Evolutionary conservation across 768 basidiomycete species (phyloP).

Genomic region (Serendipita indica): DNA sequence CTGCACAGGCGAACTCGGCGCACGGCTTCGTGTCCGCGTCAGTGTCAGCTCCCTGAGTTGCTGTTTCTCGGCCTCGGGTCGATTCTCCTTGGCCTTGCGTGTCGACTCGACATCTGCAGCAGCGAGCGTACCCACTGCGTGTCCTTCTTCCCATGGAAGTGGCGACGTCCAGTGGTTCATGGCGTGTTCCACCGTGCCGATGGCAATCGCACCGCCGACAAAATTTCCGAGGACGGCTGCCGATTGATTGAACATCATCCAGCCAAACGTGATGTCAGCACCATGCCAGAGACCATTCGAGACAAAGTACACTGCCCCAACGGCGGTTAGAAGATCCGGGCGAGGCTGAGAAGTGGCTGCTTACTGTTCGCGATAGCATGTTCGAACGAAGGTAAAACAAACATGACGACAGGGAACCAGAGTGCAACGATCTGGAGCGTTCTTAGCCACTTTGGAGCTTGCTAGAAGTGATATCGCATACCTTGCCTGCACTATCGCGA

Average conservation of each 20-base stretch:
- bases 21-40: too few species aligned
- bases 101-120: conserved; percentile 9
- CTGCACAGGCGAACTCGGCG: too few species aligned
- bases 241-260: conserved; percentile 16
- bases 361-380: conserved; percentile 16
- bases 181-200: conserved; percentile 10
- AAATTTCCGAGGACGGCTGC: conserved; percentile 15
- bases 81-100: conserved; percentile 3
- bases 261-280: conserved; percentile 13
- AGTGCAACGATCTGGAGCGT: conserved; percentile 13
- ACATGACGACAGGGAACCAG: conserved; percentile 15
- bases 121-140: conserved; percentile 10
- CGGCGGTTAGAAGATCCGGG: background rate
- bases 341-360: background rate
- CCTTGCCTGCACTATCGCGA: conserved; percentile 15
- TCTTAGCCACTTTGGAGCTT: background rate
- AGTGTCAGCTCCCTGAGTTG: background rate
- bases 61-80: background rate
- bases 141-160: conserved; percentile 11
- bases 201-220: conserved; percentile 15
- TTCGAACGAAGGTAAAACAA: conserved; percentile 13
- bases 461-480: background rate
- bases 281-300: conserved; percentile 16
- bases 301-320: conserved; percentile 14
- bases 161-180: conserved; percentile 11